Percentiles rank a stretch among this genome's conserved stretches.
Evolutionary conservation across 306 rosid species (phyloP).

Genomic region (Dalbergia cultrata): DNA sequence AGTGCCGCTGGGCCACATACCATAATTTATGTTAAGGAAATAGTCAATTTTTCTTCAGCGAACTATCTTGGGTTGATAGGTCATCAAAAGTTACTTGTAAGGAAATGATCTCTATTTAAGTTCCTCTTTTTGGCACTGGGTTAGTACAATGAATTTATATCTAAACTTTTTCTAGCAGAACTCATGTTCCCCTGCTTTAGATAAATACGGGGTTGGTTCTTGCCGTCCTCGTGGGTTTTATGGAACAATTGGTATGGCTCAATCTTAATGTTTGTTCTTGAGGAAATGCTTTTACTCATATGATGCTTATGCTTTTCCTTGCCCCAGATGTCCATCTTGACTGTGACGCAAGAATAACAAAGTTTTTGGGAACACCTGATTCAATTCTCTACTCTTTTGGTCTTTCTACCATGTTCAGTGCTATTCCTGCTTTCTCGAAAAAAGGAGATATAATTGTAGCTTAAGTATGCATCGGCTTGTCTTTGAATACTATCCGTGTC

Average conservation of each 20-base stretch:
- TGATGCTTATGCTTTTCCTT: conserved; percentile 28
- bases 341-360: conserved; percentile 96
- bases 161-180: conserved; percentile 63
- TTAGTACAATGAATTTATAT: conserved; percentile 41
- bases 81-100: conserved; percentile 84
- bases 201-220: conserved; percentile 98
- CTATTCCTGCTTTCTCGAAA: conserved; percentile 96
- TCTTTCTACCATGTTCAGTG: conserved; percentile 98
- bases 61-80: conserved; percentile 96
- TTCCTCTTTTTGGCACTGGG: conserved; percentile 9
- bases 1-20: conserved; percentile 98
- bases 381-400: conserved; percentile 97
- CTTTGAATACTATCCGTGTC: conserved; percentile 18
- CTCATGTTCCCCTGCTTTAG: conserved; percentile 89
- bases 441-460: conserved; percentile 93
- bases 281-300: conserved; percentile 33
- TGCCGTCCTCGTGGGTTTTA: conserved; percentile 99
- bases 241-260: conserved; percentile 87
- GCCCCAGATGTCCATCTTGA: conserved; percentile 96
- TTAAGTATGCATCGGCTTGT: conserved; percentile 65
- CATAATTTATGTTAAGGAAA: conserved; percentile 80
- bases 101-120: conserved; percentile 45
- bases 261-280: conserved; percentile 39
- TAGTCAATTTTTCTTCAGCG: conserved; percentile 95
- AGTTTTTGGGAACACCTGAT: conserved; percentile 97